Evolutionary conservation across 164 flowering plant genomes (phyloP).

Genomic region (Umbilicus rupestris): DNA sequence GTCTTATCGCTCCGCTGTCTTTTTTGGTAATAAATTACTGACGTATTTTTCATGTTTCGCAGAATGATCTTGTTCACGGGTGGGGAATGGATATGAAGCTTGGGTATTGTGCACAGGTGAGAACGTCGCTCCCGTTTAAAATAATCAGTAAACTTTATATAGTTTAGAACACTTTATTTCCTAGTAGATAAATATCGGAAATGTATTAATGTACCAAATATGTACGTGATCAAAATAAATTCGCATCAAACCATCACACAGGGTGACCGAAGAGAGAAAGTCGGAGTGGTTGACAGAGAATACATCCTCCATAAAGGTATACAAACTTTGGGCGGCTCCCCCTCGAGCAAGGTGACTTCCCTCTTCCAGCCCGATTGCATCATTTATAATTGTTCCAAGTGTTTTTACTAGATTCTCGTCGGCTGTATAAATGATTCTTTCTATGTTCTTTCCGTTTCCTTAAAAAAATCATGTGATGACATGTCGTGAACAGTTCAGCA

Average conservation of each 20-base stretch:
- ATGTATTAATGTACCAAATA: background rate
- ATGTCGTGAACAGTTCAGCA: background rate
- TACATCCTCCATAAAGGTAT: constrained; percentile 69
- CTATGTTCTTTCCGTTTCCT: background rate
- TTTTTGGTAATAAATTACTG: background rate
- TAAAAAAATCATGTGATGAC: background rate
- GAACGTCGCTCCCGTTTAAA: background rate
- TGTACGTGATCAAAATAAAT: background rate
- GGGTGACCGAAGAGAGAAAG: constrained; percentile 78
- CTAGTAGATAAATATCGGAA: background rate
- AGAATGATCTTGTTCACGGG: constrained; percentile 98
- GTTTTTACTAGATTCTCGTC: background rate
- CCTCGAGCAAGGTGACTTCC: constrained; percentile 26
- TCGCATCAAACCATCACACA: constrained; percentile 17
- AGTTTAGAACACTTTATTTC: background rate
- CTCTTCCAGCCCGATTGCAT: background rate
- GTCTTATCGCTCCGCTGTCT: background rate
- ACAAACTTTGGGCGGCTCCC: constrained; percentile 52
- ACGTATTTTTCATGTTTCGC: constrained; percentile 15
- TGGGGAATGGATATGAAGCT: constrained; percentile 99
- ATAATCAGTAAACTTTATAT: background rate
- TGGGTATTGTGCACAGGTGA: constrained; percentile 97
- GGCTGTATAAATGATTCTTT: background rate
- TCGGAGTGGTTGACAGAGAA: constrained; percentile 72
- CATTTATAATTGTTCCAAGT: background rate